Base-by-base conservation (phyloP, 768 basidiomycete genomes). In the Gautieria morchelliformis region DNA sequence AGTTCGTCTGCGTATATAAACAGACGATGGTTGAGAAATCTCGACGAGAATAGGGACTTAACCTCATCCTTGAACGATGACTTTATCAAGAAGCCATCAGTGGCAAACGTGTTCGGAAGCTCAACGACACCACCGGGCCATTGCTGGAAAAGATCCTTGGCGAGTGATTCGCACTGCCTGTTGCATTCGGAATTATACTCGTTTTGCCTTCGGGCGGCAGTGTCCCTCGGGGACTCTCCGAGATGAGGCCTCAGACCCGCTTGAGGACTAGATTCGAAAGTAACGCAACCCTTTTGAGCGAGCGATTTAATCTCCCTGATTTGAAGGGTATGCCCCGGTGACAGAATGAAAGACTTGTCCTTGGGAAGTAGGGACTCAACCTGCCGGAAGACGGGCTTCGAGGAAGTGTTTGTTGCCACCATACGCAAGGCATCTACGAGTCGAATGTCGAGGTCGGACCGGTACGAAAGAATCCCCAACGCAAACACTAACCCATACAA, bases 101-200 rank as follows among this genome's bases (percentile, higher is more conserved):
- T 17, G 15, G 48, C n/a, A 37, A 37, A 14, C 10, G 35, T 37
- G 48, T 5, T 30, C 53, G 19, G 64, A 41, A 37, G 24, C 32
- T 1, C 49, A 33, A 57, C 54, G 11, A 45, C 60, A 45, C 63
- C 58, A 27, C 57, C 61, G 19, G 67, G 66, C 66, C 67, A 67
- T 42, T 54, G 46, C 3, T 27, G 2, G 4, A 59, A 17, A 30
- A 67, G 30, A n/a, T 1, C 11, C 1, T 30, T 6, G 9, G 58
- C 58, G 4, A 44, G 20, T 17, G 42, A 44, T n/a, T 17, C 7
- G 9, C 42, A 44, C 20, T 44, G 42, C 10, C 9, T 9, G 7
- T 44, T 19, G 42, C 42, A 22, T 19, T 8, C 8, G 11, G 11
- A 14, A 44, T 22, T 5, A 17, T 44, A 44, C 2, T 9, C 11